Conservation (phyloP, 2,329 filamentous ascomycete species). For the Calonectria pauciramosa region DNA sequence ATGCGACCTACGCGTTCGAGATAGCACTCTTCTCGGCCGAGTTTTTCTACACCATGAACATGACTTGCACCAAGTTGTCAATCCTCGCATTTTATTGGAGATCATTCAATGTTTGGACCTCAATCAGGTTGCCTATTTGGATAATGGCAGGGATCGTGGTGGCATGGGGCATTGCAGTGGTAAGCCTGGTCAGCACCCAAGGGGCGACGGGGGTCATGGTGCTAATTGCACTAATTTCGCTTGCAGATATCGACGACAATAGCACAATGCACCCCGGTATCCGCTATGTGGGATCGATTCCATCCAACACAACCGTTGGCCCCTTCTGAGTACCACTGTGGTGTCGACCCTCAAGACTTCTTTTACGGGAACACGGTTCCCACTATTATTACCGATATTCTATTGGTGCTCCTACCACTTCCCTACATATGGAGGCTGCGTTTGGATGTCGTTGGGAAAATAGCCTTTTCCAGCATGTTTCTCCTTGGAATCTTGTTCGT, state of each 20-base stretch:
- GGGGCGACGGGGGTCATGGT: neutral
- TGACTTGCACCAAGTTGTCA: conserved; percentile 40
- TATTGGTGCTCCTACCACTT: conserved; percentile 47
- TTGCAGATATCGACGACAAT: neutral
- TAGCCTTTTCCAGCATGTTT: conserved; percentile 33
- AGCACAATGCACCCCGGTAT: conserved; percentile 9
- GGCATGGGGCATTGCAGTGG: conserved; percentile 40
- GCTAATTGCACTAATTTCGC: neutral
- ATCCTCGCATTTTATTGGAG: conserved; percentile 46
- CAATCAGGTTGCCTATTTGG: conserved; percentile 38
- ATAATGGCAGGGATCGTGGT: conserved; percentile 27
- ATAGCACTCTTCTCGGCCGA: conserved; percentile 42
- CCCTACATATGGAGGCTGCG: conserved; percentile 46
- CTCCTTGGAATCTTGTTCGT: conserved; percentile 12
- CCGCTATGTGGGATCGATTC: neutral
- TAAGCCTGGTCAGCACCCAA: neutral
- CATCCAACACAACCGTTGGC: neutral
- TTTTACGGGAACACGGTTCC: conserved; percentile 47
- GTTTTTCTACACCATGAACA: conserved; percentile 33
- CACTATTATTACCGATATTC: conserved; percentile 44
- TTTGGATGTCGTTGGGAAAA: conserved; percentile 40
- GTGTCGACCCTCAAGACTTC: conserved; percentile 38
- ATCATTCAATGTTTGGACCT: conserved; percentile 35
- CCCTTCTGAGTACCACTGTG: conserved; percentile 25
- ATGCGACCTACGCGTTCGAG: conserved; percentile 36